Conservation (phyloP, 164 flowering plant genomes). For the Buxus sempervirens region DNA sequence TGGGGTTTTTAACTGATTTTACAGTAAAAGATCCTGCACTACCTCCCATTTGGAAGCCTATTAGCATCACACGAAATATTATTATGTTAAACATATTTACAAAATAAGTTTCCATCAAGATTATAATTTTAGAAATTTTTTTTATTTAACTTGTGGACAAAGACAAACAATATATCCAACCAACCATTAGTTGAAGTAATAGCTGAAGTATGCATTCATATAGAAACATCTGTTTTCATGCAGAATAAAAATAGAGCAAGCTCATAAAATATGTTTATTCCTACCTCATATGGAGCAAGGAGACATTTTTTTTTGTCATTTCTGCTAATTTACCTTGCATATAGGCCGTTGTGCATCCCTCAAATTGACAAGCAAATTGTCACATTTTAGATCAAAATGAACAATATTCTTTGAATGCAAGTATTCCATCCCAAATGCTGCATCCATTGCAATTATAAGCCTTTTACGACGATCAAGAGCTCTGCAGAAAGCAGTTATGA, state of each 20-base stretch:
- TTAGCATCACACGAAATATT: too few species aligned
- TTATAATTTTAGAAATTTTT: too few species aligned
- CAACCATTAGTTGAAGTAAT: too few species aligned
- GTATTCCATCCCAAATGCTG: slow-evolving; percentile 81
- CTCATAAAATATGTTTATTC: background rate
- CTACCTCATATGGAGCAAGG: background rate
- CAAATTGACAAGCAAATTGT: slow-evolving; percentile 61
- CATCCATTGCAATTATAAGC: slow-evolving; percentile 72
- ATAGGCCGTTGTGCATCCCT: slow-evolving; percentile 66
- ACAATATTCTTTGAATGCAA: slow-evolving; percentile 67
- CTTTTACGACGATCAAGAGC: slow-evolving; percentile 47
- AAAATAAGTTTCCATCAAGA: background rate
- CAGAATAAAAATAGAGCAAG: background rate
- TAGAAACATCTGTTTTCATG: background rate
- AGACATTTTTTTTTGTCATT: background rate
- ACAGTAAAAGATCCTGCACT: too few species aligned
- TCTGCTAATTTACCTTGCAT: slow-evolving; percentile 46
- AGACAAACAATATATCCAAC: background rate
- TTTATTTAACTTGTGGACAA: too few species aligned
- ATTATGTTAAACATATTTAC: background rate
- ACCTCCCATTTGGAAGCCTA: too few species aligned
- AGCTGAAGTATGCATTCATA: too few species aligned
- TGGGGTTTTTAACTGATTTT: too few species aligned
- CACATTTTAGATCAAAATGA: slow-evolving; percentile 75
- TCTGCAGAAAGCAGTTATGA: slow-evolving; percentile 27